These are phyloP conservation scores for Penicillium parvum DNA, from an alignment of 495 filamentous ascomycete species.

Conservation along the genomic window DNA sequence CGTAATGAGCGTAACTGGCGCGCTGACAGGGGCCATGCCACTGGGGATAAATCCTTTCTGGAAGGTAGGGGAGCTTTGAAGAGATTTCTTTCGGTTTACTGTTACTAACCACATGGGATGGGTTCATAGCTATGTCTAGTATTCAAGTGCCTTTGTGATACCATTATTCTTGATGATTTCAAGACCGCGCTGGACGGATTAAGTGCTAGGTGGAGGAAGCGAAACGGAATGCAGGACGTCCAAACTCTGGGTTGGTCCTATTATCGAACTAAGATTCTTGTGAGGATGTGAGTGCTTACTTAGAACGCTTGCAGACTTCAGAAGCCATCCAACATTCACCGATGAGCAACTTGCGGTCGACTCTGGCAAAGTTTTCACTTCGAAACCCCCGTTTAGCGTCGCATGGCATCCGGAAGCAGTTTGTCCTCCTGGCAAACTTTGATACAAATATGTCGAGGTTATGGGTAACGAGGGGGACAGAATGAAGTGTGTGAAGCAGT, in stretches of 20 bases:
- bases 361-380: neutral
- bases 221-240: neutral
- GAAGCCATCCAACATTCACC: neutral
- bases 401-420: too few relatives aligned
- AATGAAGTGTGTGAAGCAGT: too few relatives aligned
- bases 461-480: too few relatives aligned
- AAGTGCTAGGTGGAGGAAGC: neutral
- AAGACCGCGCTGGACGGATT: slow-evolving; percentile 40
- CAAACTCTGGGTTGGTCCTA: neutral
- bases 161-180: slow-evolving; percentile 47
- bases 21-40: neutral
- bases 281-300: neutral
- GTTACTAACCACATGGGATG: neutral
- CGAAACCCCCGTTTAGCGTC: neutral
- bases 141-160: slow-evolving; percentile 48
- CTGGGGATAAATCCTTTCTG: slow-evolving; percentile 1
- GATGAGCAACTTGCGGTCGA: neutral
- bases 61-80: neutral
- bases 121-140: slow-evolving; percentile 36
- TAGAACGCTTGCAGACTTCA: neutral
- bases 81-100: too few relatives aligned
- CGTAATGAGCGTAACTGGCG: neutral
- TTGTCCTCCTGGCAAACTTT: too few relatives aligned
- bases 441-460: too few relatives aligned
- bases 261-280: neutral